These are phyloP conservation scores for Phytomonas sp. DNA, from an alignment of 208 protist species.

Conservation along the genomic window DNA sequence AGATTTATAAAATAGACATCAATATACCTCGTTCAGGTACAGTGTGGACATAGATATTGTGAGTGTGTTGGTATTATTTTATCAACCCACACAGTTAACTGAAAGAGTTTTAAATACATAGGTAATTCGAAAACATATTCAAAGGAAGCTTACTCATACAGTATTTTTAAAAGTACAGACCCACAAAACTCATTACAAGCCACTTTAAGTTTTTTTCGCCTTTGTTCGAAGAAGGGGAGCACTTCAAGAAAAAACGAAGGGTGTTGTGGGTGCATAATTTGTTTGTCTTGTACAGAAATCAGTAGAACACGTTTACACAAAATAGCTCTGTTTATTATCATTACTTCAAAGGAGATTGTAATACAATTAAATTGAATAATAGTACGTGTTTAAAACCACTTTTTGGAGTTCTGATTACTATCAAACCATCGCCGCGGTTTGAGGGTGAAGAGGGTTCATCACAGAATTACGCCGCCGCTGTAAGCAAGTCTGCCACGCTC, in stretches of 20 bases:
- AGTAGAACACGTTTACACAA: background rate
- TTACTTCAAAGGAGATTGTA: background rate
- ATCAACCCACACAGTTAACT: background rate
- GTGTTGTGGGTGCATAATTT: background rate
- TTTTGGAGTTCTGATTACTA: background rate
- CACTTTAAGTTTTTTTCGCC: background rate
- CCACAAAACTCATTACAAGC: background rate
- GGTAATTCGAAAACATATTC: conserved; percentile 6
- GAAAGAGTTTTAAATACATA: conserved; percentile 8
- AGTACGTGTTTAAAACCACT: background rate
- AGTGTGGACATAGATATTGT: background rate
- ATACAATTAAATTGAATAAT: background rate
- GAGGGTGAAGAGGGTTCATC: background rate
- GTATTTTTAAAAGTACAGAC: background rate
- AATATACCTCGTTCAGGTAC: background rate
- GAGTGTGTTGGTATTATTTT: background rate
- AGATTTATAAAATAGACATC: background rate
- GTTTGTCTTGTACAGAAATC: background rate
- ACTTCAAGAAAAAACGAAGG: background rate
- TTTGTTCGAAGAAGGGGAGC: background rate
- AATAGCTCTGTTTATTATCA: background rate
- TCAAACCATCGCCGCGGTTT: background rate
- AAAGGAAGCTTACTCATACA: background rate
- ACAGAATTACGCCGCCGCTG: background rate
- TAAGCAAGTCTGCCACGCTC: background rate